Evolutionary conservation across 75 land plant species (phyloP).

Genomic region (Larix kaempferi): DNA sequence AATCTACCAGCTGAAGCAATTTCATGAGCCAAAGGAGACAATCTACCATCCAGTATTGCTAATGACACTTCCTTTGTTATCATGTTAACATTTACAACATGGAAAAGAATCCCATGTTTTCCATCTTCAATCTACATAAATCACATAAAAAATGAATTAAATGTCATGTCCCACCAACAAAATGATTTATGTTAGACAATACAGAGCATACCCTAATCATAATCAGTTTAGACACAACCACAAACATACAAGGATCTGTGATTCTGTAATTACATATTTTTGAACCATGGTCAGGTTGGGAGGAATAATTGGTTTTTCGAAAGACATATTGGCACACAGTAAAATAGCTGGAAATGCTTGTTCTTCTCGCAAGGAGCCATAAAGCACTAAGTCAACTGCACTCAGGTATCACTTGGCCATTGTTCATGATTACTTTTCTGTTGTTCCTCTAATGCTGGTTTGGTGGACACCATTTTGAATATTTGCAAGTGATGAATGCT

Average conservation of each 20-base stretch:
- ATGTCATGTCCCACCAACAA: not conserved
- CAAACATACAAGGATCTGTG: not conserved
- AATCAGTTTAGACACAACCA: not conserved
- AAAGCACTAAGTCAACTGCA: constrained; percentile 65
- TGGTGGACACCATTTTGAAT: too few relatives aligned
- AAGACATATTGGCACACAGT: constrained; percentile 64
- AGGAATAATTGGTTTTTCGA: constrained; percentile 73
- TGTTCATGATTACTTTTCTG: too few relatives aligned
- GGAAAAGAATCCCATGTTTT: constrained; percentile 71
- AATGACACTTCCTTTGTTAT: constrained; percentile 44
- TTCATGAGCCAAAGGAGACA: constrained; percentile 27
- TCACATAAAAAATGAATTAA: not conserved
- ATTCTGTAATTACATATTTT: constrained; percentile 76
- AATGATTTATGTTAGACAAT: constrained; percentile 12
- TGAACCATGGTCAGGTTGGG: constrained; percentile 68
- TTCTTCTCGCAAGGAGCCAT: constrained; percentile 85
- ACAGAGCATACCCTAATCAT: not conserved
- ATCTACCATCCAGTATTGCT: constrained; percentile 17
- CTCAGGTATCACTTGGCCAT: too few relatives aligned
- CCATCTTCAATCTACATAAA: constrained; percentile 64
- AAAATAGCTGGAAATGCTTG: constrained; percentile 73
- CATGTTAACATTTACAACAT: constrained; percentile 48
- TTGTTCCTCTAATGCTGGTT: too few relatives aligned
- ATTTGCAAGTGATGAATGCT: too few relatives aligned
- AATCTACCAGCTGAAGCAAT: constrained; percentile 47